These are phyloP conservation scores for sunflower (Helianthus annuus) DNA, from an alignment of 129 eudicot genomes.

Conservation along the genomic window HanXRQr2.0-SUNRISE NC_035445.2:80172805-80173304, in stretches of 20 bases:
- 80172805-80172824: constrained; percentile 53
- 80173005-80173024: constrained; percentile 38
- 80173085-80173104: constrained; percentile 87
- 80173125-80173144: constrained; percentile 52
- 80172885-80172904: constrained; percentile 95
- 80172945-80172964: constrained; percentile 55
- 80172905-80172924: constrained; percentile 63
- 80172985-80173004: constrained; percentile 56
- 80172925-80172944: constrained; percentile 90
- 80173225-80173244: constrained; percentile 78
- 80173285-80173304: constrained; percentile 31
- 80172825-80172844: constrained; percentile 50
- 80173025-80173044: constrained; percentile 85
- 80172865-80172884: constrained; percentile 46
- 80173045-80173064: constrained; percentile 58
- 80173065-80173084: constrained; percentile 60
- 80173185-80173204: constrained; percentile 82
- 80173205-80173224: constrained; percentile 78
- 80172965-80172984: constrained; percentile 44
- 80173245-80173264: constrained; percentile 85
- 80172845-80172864: constrained; percentile 18
- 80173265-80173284: constrained; percentile 39
- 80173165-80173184: constrained; percentile 35
- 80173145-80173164: constrained; percentile 68
- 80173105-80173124: constrained; percentile 78